These are phyloP conservation scores for Cladophialophora yegresii DNA, from an alignment of 2,329 filamentous ascomycete genomes.

Conservation along the genomic window DNA sequence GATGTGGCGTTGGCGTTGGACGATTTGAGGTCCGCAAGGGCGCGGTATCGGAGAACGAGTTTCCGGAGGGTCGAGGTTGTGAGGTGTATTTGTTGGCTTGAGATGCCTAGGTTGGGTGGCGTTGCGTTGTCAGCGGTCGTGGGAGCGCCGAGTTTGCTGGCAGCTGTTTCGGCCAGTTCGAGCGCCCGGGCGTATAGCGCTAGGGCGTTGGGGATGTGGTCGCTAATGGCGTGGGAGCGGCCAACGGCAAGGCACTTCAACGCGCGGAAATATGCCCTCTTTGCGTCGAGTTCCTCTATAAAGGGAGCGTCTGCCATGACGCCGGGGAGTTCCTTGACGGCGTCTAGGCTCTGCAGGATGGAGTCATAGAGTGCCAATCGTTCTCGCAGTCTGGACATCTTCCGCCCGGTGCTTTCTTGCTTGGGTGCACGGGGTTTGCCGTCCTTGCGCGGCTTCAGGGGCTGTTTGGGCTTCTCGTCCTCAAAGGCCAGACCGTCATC, in stretches of 20 bases:
- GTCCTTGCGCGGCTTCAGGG: conserved; percentile 56
- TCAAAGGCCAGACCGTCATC: conserved; percentile 71
- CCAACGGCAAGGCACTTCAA: conserved; percentile 86
- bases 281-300: conserved; percentile 74
- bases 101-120: conserved; percentile 70
- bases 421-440: conserved; percentile 52
- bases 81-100: conserved; percentile 58
- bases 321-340: conserved; percentile 84
- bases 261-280: conserved; percentile 80
- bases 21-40: conserved; percentile 76
- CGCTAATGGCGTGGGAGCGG: conserved; percentile 75
- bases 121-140: conserved; percentile 38
- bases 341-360: conserved; percentile 85
- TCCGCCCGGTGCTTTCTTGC: conserved; percentile 70
- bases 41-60: conserved; percentile 77
- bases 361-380: conserved; percentile 88
- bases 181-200: conserved; percentile 76
- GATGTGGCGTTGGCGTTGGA: conserved; percentile 8
- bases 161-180: conserved; percentile 59
- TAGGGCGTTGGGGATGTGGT: conserved; percentile 75
- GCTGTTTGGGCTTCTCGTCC: conserved; percentile 49
- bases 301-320: conserved; percentile 81
- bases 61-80: conserved; percentile 66
- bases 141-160: conserved; percentile 50
- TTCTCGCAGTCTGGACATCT: conserved; percentile 78